phyloP scores from a whole-genome alignment of 164 flowering plant genomes.

The Aristolochia fimbriata region DNA sequence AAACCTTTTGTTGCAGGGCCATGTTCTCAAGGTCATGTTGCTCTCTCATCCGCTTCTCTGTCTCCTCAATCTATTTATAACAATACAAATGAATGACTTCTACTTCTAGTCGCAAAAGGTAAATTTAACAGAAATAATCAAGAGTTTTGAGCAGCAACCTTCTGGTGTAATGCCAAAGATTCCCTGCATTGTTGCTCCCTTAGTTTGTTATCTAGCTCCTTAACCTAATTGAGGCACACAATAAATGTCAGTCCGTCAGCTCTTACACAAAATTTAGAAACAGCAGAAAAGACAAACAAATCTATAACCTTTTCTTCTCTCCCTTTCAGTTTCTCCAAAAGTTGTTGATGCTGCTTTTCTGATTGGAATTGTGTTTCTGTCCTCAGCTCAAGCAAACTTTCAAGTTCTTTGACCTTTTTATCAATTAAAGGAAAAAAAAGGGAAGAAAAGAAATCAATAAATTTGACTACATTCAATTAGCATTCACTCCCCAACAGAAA shows the following conservation, averaged over 20 bases:
- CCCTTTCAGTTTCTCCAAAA: slow-evolving; percentile 49
- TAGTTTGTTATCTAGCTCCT: slow-evolving; percentile 24
- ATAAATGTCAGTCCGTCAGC: background rate
- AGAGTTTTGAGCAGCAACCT: slow-evolving; percentile 28
- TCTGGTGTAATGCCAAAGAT: slow-evolving; percentile 31
- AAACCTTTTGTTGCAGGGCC: slow-evolving; percentile 59
- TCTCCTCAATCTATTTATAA: slow-evolving; percentile 20
- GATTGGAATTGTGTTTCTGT: slow-evolving; percentile 34
- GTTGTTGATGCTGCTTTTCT: slow-evolving; percentile 51
- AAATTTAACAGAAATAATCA: background rate
- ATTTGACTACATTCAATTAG: background rate
- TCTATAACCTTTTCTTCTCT: slow-evolving; percentile 45
- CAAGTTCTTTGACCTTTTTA: slow-evolving; percentile 53
- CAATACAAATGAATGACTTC: background rate
- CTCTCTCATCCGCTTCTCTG: slow-evolving; percentile 19
- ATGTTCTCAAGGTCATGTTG: slow-evolving; percentile 12
- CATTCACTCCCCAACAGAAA: background rate
- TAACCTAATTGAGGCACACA: slow-evolving; percentile 15
- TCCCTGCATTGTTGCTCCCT: slow-evolving; percentile 16
- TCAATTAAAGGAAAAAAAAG: background rate
- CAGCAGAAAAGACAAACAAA: slow-evolving; percentile 9
- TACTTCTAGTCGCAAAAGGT: background rate
- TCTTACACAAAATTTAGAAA: background rate
- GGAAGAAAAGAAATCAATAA: background rate
- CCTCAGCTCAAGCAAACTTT: slow-evolving; percentile 42